These are phyloP conservation scores for Caryopteris hybrid DNA, from an alignment of 305 asterid genomes.

Conservation along the genomic window DNA sequence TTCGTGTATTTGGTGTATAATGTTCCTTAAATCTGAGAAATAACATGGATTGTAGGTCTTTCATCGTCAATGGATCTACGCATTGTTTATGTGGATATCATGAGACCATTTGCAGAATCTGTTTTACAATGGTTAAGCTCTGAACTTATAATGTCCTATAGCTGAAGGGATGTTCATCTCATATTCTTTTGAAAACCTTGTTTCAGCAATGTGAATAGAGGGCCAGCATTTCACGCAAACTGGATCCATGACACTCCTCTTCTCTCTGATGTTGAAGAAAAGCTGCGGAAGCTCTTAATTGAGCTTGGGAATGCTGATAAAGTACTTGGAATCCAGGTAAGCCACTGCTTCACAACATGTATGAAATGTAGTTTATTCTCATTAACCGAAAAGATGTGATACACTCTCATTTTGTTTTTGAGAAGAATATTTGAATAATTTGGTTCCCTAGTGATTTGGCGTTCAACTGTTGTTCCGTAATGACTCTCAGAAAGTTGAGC, in stretches of 20 bases:
- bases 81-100: slow-evolving; percentile 71
- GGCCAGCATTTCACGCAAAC: slow-evolving; percentile 57
- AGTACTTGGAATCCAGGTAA: slow-evolving; percentile 97
- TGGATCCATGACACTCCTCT: slow-evolving; percentile 84
- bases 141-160: slow-evolving; percentile 16
- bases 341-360: slow-evolving; percentile 9
- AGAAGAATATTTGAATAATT: neutral
- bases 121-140: slow-evolving; percentile 64
- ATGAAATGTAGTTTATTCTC: slow-evolving; percentile 1
- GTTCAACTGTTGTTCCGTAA: neutral
- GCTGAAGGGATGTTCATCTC: slow-evolving; percentile 21
- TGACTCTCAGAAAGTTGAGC: neutral
- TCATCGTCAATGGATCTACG: slow-evolving; percentile 89
- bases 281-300: slow-evolving; percentile 74
- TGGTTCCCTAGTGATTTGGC: neutral
- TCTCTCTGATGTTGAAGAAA: slow-evolving; percentile 78
- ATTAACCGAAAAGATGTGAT: neutral
- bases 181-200: slow-evolving; percentile 24
- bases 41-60: slow-evolving; percentile 63
- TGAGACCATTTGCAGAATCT: slow-evolving; percentile 99
- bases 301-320: slow-evolving; percentile 83
- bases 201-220: slow-evolving; percentile 69
- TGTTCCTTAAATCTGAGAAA: slow-evolving; percentile 17
- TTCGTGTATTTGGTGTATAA: slow-evolving; percentile 14
- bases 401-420: neutral